Conservation (phyloP, 495 filamentous ascomycete species). For the Neurospora intermedia region DNA sequence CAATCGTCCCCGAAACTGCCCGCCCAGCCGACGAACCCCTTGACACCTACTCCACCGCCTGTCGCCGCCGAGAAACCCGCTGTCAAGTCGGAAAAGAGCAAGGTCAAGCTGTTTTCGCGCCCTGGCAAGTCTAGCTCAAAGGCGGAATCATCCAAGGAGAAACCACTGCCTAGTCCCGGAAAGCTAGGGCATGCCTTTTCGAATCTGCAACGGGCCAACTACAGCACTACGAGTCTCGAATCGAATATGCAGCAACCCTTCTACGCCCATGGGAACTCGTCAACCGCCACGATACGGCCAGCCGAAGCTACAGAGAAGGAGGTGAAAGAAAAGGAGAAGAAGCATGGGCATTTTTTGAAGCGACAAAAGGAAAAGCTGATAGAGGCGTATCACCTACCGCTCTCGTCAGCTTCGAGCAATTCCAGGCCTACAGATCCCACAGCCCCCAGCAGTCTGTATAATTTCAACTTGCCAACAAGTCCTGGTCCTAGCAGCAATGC, state of each 20-base stretch:
- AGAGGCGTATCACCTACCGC: slow-evolving; percentile 65
- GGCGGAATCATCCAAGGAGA: slow-evolving; percentile 53
- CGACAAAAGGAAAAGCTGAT: slow-evolving; percentile 87
- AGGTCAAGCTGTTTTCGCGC: slow-evolving; percentile 86
- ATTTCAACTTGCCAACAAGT: slow-evolving; percentile 55
- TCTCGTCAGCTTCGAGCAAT: slow-evolving; percentile 86
- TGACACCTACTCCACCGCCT: slow-evolving; percentile 22
- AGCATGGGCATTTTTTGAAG: slow-evolving; percentile 69
- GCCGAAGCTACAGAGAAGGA: slow-evolving; percentile 30
- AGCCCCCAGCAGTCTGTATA: slow-evolving; percentile 76
- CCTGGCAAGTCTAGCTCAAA: slow-evolving; percentile 73
- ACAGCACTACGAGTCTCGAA: slow-evolving; percentile 71
- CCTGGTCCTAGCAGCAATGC: slow-evolving; percentile 59
- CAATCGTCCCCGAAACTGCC: slow-evolving; percentile 39
- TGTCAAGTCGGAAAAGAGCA: slow-evolving; percentile 63
- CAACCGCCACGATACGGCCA: slow-evolving; percentile 61
- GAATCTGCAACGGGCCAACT: slow-evolving; percentile 55
- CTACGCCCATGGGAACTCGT: slow-evolving; percentile 76
- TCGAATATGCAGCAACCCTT: slow-evolving; percentile 54
- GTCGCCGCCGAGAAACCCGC: slow-evolving; percentile 51
- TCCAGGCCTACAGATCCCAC: slow-evolving; percentile 76
- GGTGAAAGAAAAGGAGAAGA: slow-evolving; percentile 56
- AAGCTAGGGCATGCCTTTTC: slow-evolving; percentile 58
- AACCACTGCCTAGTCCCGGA: slow-evolving; percentile 67
- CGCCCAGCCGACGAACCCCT: slow-evolving; percentile 13